These are phyloP conservation scores for Botrytis tulipae DNA, from an alignment of 2,329 filamentous ascomycete species.

Conservation along the genomic window DNA sequence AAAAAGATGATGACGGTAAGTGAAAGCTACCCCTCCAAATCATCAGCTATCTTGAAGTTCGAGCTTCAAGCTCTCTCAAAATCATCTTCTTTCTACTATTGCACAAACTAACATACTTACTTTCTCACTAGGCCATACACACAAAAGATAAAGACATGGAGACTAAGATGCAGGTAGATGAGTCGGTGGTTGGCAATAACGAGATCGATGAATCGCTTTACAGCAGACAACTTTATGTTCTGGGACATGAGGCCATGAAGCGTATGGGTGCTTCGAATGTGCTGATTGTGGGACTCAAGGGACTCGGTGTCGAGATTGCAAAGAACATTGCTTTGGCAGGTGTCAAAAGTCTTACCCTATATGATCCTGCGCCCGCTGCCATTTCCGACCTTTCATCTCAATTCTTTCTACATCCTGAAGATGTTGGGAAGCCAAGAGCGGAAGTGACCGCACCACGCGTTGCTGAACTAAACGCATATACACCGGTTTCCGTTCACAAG, in stretches of 20 bases:
- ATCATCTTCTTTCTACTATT: neutral
- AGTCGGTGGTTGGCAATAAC: constrained; percentile 52
- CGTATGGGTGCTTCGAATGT: constrained; percentile 97
- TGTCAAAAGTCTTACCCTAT: constrained; percentile 93
- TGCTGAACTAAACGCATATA: constrained; percentile 94
- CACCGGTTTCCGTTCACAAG: constrained; percentile 77
- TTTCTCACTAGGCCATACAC: constrained; percentile 38
- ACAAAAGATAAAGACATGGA: constrained; percentile 60
- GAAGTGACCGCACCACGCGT: constrained; percentile 83
- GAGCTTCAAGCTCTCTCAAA: constrained; percentile 8
- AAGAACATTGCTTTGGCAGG: constrained; percentile 98
- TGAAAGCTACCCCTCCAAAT: constrained; percentile 31
- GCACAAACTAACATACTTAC: constrained; percentile 3
- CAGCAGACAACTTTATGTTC: constrained; percentile 70
- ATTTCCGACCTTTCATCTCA: constrained; percentile 92
- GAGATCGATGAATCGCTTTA: constrained; percentile 74
- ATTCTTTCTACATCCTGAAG: constrained; percentile 87
- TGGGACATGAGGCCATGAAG: constrained; percentile 88
- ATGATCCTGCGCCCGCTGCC: constrained; percentile 80
- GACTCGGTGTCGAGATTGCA: constrained; percentile 94
- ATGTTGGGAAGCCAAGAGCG: constrained; percentile 90
- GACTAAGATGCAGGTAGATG: constrained; percentile 65
- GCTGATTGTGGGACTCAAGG: constrained; percentile 86
- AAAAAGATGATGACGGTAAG: constrained; percentile 64
- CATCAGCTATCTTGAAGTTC: constrained; percentile 10